Base-by-base conservation (phyloP, 148 eudicot genomes). In the Dysphania ambrosioides region DNA sequence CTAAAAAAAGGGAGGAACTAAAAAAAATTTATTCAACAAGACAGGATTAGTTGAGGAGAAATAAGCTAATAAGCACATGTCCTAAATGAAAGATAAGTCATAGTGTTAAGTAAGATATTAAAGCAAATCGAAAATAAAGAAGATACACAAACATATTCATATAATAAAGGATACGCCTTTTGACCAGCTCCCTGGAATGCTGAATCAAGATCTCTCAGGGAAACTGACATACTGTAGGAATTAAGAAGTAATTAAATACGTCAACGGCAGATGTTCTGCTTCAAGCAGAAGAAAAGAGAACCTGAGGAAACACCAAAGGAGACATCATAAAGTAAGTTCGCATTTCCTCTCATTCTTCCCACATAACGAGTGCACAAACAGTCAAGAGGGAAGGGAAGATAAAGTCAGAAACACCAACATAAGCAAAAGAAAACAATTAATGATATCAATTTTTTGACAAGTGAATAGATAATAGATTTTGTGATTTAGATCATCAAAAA, bases 101-200 rank as follows among this genome's bases (percentile, higher is more conserved):
- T 6, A 30, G 2, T 29, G 34, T 2, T 47, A 21, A 8, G 29
- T 23, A 58, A 58, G 31, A n/a, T 26, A 58, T 24, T 23, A 58
- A 58, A 8, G 29, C 38, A 55, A 63, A 9, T 51, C 4, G 41
- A 18, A 64, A 61, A 0, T 47, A 4, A 68, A 64, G 32, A 1
- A 40, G 31, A 21, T 41, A 27, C 23, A 27, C 41, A 53, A 36
- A 29, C 19, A 70, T 19, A 81, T 41, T 12, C 15, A 68, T n/a
- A n/a, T 31, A 30, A 70, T 16, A 75, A 88, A 87, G 98, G 98
- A 94, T 94, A 94, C 98, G 93, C 93, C 84, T 91, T 91, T 83
- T 94, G 97, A 68, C 98, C 98, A 65, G 91, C 86, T 71, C 97
- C 98, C 84, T 91, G 97, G 76, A 93, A 91, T 72, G 98, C 90